Evolutionary conservation across 2,329 filamentous ascomycete species (phyloP), one percentile per base, ranked within the genome.

Genomic region (Epichloe uncinata): DNA sequence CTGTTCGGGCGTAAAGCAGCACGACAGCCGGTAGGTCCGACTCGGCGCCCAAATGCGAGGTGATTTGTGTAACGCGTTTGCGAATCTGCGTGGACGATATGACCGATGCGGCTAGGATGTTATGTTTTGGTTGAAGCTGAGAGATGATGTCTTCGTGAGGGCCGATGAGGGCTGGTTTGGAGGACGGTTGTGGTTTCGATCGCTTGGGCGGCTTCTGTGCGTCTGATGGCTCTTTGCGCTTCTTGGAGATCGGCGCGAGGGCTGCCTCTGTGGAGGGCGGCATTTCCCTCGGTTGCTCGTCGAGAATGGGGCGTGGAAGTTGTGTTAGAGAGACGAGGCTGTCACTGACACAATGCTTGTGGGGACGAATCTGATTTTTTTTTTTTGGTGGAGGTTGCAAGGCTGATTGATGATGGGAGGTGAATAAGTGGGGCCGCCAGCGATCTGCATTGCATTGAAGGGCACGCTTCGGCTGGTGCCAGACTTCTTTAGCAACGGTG

Each of bases 51-150:
- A 79, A 65, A 54, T 79, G 74, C 3, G 63, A 62, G 18, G 72
- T 60, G 38, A 72, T 62, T 30, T 69, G 65, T 20, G 61, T 60
- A 51, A 79, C 70, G 50, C 77, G 75, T 58, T 76, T 77, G 53
- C 69, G 68, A 52, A 85, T 82, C 58, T 75, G 71, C 4, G 79
- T 74, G 2, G 79, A 81, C 2, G 79, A 78, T 38, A 82, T 73
- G 42, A 83, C 71, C 18, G 73, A 78, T 48, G 75, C 68, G 1
- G 71, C 57, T 35, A 74, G 71, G 47, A 82, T 61, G 44, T 76
- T 67, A 63, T 75, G 74, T 48, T 70, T 72, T 3, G 65, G 54
- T 18, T 62, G 61, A 16, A 81, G 67, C 47, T 71, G 66, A 22
- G 61, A 57, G 50, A 74, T 59, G n/a, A 74, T 58, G 9, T 66